Conservation (phyloP, 2,329 filamentous ascomycete genomes). For the Fusarium buharicum region DNA sequence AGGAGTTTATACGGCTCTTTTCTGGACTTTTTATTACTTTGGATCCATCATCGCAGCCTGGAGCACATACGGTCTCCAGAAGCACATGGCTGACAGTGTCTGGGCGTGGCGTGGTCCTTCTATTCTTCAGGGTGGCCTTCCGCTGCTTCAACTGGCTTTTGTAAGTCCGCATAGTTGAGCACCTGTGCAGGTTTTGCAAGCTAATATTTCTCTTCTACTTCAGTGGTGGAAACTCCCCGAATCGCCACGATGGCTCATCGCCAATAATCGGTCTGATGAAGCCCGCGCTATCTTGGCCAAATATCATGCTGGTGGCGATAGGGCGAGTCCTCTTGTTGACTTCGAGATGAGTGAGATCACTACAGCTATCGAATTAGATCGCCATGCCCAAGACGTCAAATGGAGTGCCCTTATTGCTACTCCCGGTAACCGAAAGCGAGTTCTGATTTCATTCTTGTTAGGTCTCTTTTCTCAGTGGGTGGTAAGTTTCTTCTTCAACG, state of each 20-base stretch:
- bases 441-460: no score
- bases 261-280: constrained; percentile 51
- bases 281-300: constrained; percentile 45
- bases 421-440: no score
- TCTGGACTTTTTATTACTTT: constrained; percentile 46
- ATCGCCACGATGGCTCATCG: constrained; percentile 42
- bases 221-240: constrained; percentile 9
- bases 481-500: no score
- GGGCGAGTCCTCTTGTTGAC: not conserved
- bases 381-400: not conserved
- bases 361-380: constrained; percentile 1
- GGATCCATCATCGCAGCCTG: constrained; percentile 46
- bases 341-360: constrained; percentile 11
- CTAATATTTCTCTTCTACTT: no score
- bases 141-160: constrained; percentile 1
- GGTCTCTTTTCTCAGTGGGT: no score
- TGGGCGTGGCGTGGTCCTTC: constrained; percentile 44
- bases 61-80: constrained; percentile 42
- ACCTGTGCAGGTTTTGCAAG: no score
- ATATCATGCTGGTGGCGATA: constrained; percentile 6
- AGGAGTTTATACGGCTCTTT: constrained; percentile 1
- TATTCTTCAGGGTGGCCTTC: constrained; percentile 24
- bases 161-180: no score
- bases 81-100: constrained; percentile 23
- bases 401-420: no score